Base-by-base conservation (phyloP, 2,329 filamentous ascomycete genomes). In the Botrytis squamosa region DNA sequence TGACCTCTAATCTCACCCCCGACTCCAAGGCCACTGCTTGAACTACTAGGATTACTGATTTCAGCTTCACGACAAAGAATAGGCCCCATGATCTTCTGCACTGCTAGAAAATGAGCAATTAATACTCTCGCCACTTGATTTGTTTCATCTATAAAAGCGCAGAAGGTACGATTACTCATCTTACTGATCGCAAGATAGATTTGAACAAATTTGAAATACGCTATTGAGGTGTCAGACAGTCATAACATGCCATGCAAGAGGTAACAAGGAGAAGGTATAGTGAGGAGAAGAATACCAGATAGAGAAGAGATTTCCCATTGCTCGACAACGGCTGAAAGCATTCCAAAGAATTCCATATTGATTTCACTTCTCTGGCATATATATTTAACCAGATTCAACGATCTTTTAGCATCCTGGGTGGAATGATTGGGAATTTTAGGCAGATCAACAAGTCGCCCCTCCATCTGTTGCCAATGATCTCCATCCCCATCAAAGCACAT, bases 391-490 rank as follows among this genome's bases (percentile, higher is more conserved):
- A 70, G 29, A 44, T 14, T 18, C 14, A 70, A 60, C 3, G 40
- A 46, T 4, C 4, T 36, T 40, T 62, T 29, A 16, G 67, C 67
- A 70, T 33, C n/a, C 5, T n/a, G 9, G 4, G 36, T 42, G n/a
- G 16, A 10, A 33, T 70, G 18, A 9, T 14, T 29, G 9, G 36
- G 18, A 14, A 70, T 22, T 18, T 46, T 4, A 29, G 68, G 68
- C 29, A 49, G 62, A 29, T 63, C 40, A 46, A 60, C 7, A 16
- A 46, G 16, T 36, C 57, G n/a, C 8, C 18, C 14, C 12, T 36
- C 42, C 57, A 70, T 70, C 8, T 62, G 40, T 33, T 60, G 38
- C 55, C 29, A 70, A 29, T 70, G 68, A 18, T 36, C 33, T 10
- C 33, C 57, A 38, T 46, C 22, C 14, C 57, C 55, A 44, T 49